Percentiles rank a stretch among this genome's conserved stretches.
phyloP scores from a whole-genome alignment of 805 yeast species.

The Starmerella vaccinii region DNA sequence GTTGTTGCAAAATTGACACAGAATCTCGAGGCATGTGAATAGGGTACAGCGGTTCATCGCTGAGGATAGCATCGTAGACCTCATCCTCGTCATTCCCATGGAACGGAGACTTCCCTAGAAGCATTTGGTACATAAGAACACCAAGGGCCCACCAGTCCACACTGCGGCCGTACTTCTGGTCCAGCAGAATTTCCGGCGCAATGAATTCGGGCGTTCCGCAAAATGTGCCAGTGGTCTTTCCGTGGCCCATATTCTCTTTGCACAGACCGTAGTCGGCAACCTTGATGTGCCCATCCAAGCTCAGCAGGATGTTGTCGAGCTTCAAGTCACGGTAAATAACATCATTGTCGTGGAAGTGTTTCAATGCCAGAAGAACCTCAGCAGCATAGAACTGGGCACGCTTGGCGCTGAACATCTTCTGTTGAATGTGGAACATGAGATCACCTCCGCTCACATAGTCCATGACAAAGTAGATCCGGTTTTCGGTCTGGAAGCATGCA shows the following conservation, averaged over 20 bases:
- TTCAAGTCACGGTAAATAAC: slow-evolving; percentile 94
- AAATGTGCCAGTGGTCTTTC: slow-evolving; percentile 67
- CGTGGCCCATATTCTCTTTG: slow-evolving; percentile 83
- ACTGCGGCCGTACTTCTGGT: slow-evolving; percentile 82
- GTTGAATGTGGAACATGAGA: slow-evolving; percentile 98
- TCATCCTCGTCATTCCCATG: slow-evolving; percentile 96
- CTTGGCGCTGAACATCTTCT: slow-evolving; percentile 73
- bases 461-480: slow-evolving; percentile 95
- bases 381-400: slow-evolving; percentile 97
- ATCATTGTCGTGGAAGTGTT: slow-evolving; percentile 90
- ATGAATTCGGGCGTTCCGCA: slow-evolving; percentile 99
- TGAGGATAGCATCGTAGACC: slow-evolving; percentile 88
- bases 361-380: slow-evolving; percentile 81
- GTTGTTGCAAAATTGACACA: slow-evolving; percentile 82
- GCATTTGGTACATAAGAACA: slow-evolving; percentile 89
- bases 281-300: slow-evolving; percentile 87
- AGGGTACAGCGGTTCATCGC: slow-evolving; percentile 94
- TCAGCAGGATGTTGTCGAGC: slow-evolving; percentile 82
- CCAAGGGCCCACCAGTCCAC: slow-evolving; percentile 99
- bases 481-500: slow-evolving; percentile 96
- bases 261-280: slow-evolving; percentile 96
- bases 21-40: slow-evolving; percentile 96
- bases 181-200: slow-evolving; percentile 97
- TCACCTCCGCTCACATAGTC: slow-evolving; percentile 97
- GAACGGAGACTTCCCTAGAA: slow-evolving; percentile 91